These are phyloP conservation scores for Solanum virginianum DNA, from an alignment of 257 asterid genomes.

Conservation along the genomic window DNA sequence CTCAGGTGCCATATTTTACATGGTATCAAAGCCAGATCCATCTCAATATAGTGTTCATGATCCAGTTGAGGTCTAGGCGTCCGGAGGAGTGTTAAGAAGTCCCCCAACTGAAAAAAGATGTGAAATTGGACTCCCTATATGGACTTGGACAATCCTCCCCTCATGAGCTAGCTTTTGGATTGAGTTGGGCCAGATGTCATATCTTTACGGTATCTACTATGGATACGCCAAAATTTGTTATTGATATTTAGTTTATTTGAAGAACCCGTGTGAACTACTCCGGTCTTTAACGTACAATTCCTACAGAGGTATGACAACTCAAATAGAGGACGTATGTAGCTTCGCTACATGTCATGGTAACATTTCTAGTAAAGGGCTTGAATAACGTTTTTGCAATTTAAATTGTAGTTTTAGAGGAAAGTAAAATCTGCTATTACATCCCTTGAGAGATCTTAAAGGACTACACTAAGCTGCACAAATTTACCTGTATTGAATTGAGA, in stretches of 20 bases:
- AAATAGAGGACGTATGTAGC: neutral
- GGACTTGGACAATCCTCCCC: no score
- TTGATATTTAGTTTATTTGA: neutral
- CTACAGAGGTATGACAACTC: neutral
- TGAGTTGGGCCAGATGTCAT: no score
- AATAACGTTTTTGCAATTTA: neutral
- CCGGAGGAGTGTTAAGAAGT: no score
- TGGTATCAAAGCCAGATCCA: no score
- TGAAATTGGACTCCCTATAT: no score
- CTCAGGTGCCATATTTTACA: no score
- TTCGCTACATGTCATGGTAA: neutral
- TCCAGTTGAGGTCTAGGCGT: no score
- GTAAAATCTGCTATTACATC: neutral
- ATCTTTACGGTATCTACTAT: neutral
- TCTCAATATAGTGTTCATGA: no score
- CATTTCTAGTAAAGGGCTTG: neutral
- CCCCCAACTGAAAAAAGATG: no score
- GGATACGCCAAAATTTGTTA: neutral
- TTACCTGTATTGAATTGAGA: slow-evolving; percentile 82
- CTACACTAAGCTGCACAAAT: neutral
- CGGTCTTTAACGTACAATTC: neutral
- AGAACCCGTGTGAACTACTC: neutral
- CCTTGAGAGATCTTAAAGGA: neutral
- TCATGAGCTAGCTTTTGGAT: no score
- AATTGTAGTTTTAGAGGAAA: neutral